These are phyloP conservation scores for Pseudogymnoascus verrucosus DNA, from an alignment of 2,329 filamentous ascomycete species.

Conservation along the genomic window DNA sequence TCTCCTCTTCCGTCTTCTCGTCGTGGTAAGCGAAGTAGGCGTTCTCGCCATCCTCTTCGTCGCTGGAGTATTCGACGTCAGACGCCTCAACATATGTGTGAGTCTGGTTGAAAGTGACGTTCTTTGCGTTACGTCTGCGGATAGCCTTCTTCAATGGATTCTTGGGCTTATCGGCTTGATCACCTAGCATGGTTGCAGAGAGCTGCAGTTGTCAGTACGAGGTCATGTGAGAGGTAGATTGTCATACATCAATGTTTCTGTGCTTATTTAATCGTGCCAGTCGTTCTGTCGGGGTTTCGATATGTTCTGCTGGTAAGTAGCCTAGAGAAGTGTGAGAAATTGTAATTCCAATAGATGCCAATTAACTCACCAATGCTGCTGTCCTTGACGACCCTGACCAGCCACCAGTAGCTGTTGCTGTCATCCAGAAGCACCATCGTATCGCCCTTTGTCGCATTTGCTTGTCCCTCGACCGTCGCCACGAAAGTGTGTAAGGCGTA, in stretches of 20 bases:
- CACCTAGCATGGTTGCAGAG: slow-evolving; percentile 62
- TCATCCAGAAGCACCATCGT: slow-evolving; percentile 98
- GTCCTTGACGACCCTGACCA: slow-evolving; percentile 94
- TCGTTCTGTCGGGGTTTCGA: slow-evolving; percentile 93
- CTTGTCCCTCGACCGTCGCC: slow-evolving; percentile 94
- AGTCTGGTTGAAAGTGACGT: slow-evolving; percentile 56
- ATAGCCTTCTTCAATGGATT: slow-evolving; percentile 69
- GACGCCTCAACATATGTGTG: slow-evolving; percentile 67
- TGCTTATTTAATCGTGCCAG: slow-evolving; percentile 94
- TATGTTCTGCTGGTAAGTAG: slow-evolving; percentile 94
- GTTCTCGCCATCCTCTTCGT: slow-evolving; percentile 46
- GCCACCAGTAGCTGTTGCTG: slow-evolving; percentile 99
- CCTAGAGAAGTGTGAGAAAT: slow-evolving; percentile 42
- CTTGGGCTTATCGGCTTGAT: slow-evolving; percentile 63
- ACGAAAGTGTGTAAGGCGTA: slow-evolving; percentile 97
- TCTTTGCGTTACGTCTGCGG: slow-evolving; percentile 61
- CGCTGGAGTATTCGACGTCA: slow-evolving; percentile 61
- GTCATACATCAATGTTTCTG: slow-evolving; percentile 85
- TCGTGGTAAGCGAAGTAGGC: slow-evolving; percentile 41
- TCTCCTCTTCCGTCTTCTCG: slow-evolving; percentile 26
- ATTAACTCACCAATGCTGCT: slow-evolving; percentile 67
- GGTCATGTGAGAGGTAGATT: neutral
- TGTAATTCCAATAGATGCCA: neutral
- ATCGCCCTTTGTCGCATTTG: slow-evolving; percentile 95
- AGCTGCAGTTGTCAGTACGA: slow-evolving; percentile 37